phyloP scores from a whole-genome alignment of 306 rosid genomes.

The Dryas alaskensis region DNA sequence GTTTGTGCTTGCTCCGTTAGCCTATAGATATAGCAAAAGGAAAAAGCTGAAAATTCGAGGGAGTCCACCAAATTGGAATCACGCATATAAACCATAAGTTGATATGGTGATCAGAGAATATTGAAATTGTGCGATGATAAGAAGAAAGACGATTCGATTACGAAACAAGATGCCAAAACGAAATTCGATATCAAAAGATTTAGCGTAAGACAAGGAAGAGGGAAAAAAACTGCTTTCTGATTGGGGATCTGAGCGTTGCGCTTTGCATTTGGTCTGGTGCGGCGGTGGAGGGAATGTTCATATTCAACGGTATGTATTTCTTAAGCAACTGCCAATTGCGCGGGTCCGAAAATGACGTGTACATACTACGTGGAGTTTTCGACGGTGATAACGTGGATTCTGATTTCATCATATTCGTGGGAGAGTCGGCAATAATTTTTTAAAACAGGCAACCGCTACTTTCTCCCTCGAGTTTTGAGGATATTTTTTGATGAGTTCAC shows the following conservation, averaged over 20 bases:
- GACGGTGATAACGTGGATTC: not conserved
- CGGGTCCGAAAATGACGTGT: not conserved
- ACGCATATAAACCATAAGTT: not conserved
- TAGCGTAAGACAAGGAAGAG: not conserved
- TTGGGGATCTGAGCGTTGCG: not conserved
- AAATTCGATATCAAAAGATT: not conserved
- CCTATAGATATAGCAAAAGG: constrained; percentile 8
- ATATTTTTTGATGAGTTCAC: too few relatives aligned
- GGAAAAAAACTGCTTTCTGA: not conserved
- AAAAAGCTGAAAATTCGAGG: constrained; percentile 20
- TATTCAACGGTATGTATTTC: not conserved
- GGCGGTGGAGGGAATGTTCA: constrained; percentile 3
- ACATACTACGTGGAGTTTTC: not conserved
- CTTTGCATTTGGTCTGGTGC: not conserved
- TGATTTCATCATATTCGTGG: too few relatives aligned
- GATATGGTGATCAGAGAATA: constrained; percentile 11
- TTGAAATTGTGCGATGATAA: not conserved
- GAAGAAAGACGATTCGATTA: not conserved
- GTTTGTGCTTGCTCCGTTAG: not conserved
- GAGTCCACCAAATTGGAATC: constrained; percentile 32
- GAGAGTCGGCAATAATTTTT: too few relatives aligned
- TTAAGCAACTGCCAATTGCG: not conserved
- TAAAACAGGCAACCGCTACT: too few relatives aligned
- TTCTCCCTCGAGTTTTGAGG: too few relatives aligned
- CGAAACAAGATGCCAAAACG: not conserved